Evolutionary conservation across 139 green algal genomes (phyloP), one percentile per base, ranked within the genome.

Genomic region (Zygnema cylindricum): DNA sequence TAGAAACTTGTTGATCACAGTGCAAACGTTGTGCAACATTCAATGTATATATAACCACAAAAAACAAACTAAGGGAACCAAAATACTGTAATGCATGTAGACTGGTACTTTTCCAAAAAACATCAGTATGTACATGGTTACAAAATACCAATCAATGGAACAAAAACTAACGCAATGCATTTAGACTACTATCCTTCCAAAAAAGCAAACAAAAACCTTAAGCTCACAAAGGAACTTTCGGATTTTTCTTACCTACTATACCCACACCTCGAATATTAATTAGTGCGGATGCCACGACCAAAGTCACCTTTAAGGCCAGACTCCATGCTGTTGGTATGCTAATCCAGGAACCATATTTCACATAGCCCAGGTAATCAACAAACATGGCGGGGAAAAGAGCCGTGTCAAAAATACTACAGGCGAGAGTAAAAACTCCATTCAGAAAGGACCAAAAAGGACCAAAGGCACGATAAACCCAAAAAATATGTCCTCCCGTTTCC

Each of bases 401-500:
- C 33, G 42, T 75, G 23, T 91, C 82, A 30, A 91, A 77, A 39
- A 91, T 71, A 22, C 63, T 85, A 78, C 43, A 91, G 21, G 32
- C 43, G 30, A 87, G 75, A 25, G 86, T 43, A 11, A 84, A 81
- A 2, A 55, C 39, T 55, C 88, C 81, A 71, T 93, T 93, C 3
- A 90, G 21, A 25, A 89, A 89, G 0, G 81, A 81, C 83, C 84
- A 93, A 79, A 93, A 93, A 33, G 84, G 84, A 25, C 91, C 91
- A 41, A 93, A 88, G 32, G 91, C 89, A 23, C 81, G 77, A 42
- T 93, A 39, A 35, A 92, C 71, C 91, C 91, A 93, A 22, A 93
- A 33, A 36, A 93, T 81, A 76, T 93, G 88, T 25, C 91, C 91
- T 16, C 91, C 91, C 21, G n/a, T 93, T 85, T 93, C 89, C n/a